Conservation (phyloP, 352 stramenopile species). For the Stramenopiles sp. region DNA sequence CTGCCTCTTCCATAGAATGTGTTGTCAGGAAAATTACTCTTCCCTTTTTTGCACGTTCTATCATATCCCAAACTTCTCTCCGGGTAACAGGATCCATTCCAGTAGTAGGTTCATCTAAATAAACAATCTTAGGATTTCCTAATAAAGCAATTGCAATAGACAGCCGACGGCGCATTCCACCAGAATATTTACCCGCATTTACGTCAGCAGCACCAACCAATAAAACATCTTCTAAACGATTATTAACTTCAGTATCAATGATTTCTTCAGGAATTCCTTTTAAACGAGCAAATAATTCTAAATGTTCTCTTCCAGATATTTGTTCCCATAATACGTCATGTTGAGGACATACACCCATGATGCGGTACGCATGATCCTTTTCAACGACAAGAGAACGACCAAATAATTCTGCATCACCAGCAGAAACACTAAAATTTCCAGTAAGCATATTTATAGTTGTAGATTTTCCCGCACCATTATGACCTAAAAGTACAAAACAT, state of each 20-base stretch:
- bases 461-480: slow-evolving; percentile 22
- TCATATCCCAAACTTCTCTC: slow-evolving; percentile 35
- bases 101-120: slow-evolving; percentile 55
- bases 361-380: slow-evolving; percentile 24
- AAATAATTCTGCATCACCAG: slow-evolving; percentile 17
- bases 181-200: slow-evolving; percentile 26
- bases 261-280: slow-evolving; percentile 22
- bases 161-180: slow-evolving; percentile 74
- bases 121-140: slow-evolving; percentile 51
- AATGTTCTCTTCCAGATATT: slow-evolving; percentile 24
- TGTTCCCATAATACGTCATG: slow-evolving; percentile 25
- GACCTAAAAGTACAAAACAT: slow-evolving; percentile 32
- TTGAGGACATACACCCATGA: slow-evolving; percentile 25
- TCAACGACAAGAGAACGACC: slow-evolving; percentile 11
- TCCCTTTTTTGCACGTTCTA: slow-evolving; percentile 21
- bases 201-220: no score
- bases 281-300: slow-evolving; percentile 24
- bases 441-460: slow-evolving; percentile 19
- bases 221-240: no score
- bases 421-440: slow-evolving; percentile 15
- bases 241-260: no score
- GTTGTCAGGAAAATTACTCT: slow-evolving; percentile 46
- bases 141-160: slow-evolving; percentile 82
- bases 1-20: slow-evolving; percentile 49
- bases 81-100: slow-evolving; percentile 21